Percentiles rank a stretch among this genome's conserved stretches.
These are phyloP conservation scores for Blepharisma undulans DNA, from an alignment of 169 alveolate genomes.

Conservation along the genomic window DNA sequence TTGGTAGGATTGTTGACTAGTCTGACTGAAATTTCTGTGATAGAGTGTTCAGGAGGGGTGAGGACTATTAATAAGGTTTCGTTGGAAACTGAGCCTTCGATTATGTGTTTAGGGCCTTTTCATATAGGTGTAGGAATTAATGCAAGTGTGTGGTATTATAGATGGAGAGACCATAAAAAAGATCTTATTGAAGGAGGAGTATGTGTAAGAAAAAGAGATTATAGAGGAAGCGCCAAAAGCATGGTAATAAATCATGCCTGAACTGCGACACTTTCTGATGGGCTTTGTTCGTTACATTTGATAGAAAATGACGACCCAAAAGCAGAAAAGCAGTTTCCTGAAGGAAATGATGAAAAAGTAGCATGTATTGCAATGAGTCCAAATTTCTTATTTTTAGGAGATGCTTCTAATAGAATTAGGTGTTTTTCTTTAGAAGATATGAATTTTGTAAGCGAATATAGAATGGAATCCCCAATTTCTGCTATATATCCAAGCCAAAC, in stretches of 20 bases:
- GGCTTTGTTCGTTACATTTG: conserved; percentile 46
- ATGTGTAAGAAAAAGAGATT: conserved; percentile 76
- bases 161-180: conserved; percentile 68
- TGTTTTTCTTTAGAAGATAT: conserved; percentile 73
- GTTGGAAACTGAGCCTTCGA: conserved; percentile 80
- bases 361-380: conserved; percentile 72
- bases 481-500: conserved; percentile 76
- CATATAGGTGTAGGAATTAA: conserved; percentile 81
- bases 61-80: conserved; percentile 45
- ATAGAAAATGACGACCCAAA: conserved; percentile 30
- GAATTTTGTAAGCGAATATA: conserved; percentile 69
- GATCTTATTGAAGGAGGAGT: conserved; percentile 53
- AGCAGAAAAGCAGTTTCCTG: conserved; percentile 71
- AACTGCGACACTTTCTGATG: conserved; percentile 79
- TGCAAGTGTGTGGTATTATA: conserved; percentile 66
- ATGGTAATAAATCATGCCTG: conserved; percentile 67
- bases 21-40: conserved; percentile 73
- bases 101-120: conserved; percentile 66
- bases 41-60: conserved; percentile 53
- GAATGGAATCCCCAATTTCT: conserved; percentile 61
- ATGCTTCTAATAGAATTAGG: conserved; percentile 69
- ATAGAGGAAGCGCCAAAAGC: conserved; percentile 66
- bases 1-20: conserved; percentile 72
- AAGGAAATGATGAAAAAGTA: conserved; percentile 69
- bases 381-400: conserved; percentile 73